Evolutionary conservation across 2,329 filamentous ascomycete genomes (phyloP), one percentile per base, ranked within the genome.

Genomic region (Taxawa tesnikishii): DNA sequence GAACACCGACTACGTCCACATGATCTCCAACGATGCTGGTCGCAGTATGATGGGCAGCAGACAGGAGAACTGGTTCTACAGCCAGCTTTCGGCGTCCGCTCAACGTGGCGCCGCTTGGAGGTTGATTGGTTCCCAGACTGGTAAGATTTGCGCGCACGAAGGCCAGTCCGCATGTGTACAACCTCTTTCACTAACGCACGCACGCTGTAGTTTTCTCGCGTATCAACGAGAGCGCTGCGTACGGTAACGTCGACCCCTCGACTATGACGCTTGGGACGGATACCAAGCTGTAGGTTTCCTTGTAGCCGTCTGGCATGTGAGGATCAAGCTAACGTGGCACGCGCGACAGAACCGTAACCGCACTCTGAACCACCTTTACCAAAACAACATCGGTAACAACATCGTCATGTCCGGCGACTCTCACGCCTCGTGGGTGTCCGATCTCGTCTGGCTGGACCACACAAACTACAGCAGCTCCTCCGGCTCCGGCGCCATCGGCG

Each of bases 61-160:
- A 8, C 80, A 85, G 49, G 81, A 85, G 52, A 70, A 72, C 43
- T 85, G 81, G 81, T 77, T 83, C 54, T 80, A 79, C 50, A 63
- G 65, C 38, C 43, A 49, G 5, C 43, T 57, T 2, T 40, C 42
- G 14, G 32, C 41, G 3, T 55, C 74, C 1, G 61, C 68, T n/a
- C 45, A 69, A 11, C 68, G 79, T n/a, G 74, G 73, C 15, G 74
- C 79, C 0, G 65, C 68, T 1, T 85, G 80, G 80, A 65, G 79
- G 25, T 51, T 85, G 12, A 67, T 85, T 26, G 79, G 79, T 7
- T 79, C 75, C 15, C 79, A 83, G 50, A 72, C 79, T 26, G 29
- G 38, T 40, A 33, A 16, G 30, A 15, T 15, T 16, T n/a, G n/a
- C n/a, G n/a, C n/a, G n/a, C n/a, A n/a, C n/a, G n/a, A n/a, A n/a